Base-by-base conservation (phyloP, 306 rosid species). In the Lathyrus tuberosus region DNA sequence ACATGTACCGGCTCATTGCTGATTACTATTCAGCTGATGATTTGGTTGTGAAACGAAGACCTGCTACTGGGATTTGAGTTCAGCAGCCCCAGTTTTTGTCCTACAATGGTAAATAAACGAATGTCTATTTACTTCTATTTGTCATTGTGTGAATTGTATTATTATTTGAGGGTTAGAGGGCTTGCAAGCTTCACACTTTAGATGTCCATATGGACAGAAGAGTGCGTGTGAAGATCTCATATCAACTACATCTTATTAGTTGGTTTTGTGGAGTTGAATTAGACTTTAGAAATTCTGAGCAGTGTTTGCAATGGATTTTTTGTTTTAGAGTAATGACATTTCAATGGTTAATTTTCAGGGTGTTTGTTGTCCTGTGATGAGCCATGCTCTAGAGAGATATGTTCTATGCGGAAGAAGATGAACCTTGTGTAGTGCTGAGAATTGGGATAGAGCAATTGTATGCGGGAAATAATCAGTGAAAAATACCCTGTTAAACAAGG, bases 11-110 rank as follows among this genome's bases (percentile, higher is more conserved):
- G 80, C 99, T 94, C 26, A 91, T 94, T 8, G 92, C 97, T 18
- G 99, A 94, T 69, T 94, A 91, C 76, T 94, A 94, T 83, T 86
- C 97, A 51, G 95, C 99, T 63, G 92, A 87, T 83, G 99, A 94
- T 86, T 86, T 94, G 80, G 97, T 87, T 71, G 86, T 94, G 67
- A 84, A 88, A 77, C 74, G 74, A 65, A 87, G 88, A 78, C 78
- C 87, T 58, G 37, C 75, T 42, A 69, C 79, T 12, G 89, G 90
- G 53, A 80, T 67, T 76, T 88, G 86, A 90, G 67, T 67, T 76
- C 70, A 72, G 62, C 79, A 64, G 60, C 78, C 47, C 17, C 60
- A 59, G 37, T 40, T 69, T 71, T 79, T 69, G 41, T 77, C 85
- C 49, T 62, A 51, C 70, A 33, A 58, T 18, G 79, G 90, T 76